A percentile compares a stretch with the other conserved stretches of the same genome.
These are phyloP conservation scores for Eucalyptus urophylla DNA, from an alignment of 345 rosid genomes.

Conservation along the genomic window DNA sequence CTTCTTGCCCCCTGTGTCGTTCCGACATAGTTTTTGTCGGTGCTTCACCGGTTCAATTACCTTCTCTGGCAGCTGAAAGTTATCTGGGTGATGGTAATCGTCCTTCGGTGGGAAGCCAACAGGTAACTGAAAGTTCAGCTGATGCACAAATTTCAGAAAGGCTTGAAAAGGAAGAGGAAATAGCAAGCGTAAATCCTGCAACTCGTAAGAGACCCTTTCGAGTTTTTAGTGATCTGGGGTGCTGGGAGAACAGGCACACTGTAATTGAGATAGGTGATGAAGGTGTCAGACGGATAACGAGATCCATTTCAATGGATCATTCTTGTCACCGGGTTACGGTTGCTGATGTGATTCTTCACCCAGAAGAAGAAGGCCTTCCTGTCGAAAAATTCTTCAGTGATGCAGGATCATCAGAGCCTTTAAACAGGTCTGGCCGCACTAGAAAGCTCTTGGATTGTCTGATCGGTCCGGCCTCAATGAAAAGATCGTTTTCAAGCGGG, in stretches of 20 bases:
- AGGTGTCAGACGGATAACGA: constrained; percentile 5
- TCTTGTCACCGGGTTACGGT: constrained; percentile 14
- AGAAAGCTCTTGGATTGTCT: constrained; percentile 1
- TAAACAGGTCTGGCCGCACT: background rate
- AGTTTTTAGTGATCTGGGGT: constrained; percentile 21
- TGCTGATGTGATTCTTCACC: constrained; percentile 15
- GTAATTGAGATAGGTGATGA: constrained; percentile 27
- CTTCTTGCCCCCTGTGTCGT: constrained; percentile 87
- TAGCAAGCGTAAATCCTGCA: background rate
- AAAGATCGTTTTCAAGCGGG: constrained; percentile 59
- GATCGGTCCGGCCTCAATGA: constrained; percentile 5
- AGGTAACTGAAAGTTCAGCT: background rate
- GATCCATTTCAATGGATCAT: constrained; percentile 57
- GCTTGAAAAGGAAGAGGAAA: background rate
- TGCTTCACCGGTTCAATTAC: constrained; percentile 3
- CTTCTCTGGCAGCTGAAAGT: constrained; percentile 1
- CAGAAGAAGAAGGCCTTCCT: background rate
- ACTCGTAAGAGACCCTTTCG: constrained; percentile 8
- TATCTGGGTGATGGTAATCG: background rate
- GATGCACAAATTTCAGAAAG: constrained; percentile 1
- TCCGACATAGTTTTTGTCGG: constrained; percentile 36
- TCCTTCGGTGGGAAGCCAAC: background rate
- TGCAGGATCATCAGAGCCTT: constrained; percentile 18
- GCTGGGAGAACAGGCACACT: constrained; percentile 11
- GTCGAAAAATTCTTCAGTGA: background rate